phyloP scores from a whole-genome alignment of 768 basidiomycete species.

The Boletus sp. region DNA sequence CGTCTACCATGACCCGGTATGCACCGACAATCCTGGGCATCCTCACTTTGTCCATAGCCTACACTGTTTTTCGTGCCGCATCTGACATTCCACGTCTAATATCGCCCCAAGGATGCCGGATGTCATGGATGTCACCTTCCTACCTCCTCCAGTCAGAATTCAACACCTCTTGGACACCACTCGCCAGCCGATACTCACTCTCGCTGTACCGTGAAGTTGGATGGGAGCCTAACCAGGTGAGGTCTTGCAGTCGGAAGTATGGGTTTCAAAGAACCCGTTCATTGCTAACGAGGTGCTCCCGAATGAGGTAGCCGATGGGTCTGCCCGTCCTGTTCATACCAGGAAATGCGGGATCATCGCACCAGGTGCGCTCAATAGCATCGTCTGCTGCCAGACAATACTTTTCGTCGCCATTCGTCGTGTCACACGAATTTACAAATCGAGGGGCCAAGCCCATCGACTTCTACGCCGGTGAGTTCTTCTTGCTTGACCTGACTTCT shows the following conservation, averaged over 20 bases:
- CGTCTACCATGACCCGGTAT: conserved; percentile 11
- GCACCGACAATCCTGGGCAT: conserved; percentile 23
- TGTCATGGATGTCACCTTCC: conserved; percentile 95
- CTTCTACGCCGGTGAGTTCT: conserved; percentile 74
- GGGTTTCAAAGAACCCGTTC: neutral
- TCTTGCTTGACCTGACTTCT: neutral
- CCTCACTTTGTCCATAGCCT: conserved; percentile 38
- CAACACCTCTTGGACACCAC: conserved; percentile 64
- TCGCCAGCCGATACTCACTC: conserved; percentile 77
- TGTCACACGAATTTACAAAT: conserved; percentile 53
- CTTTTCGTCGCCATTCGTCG: conserved; percentile 56
- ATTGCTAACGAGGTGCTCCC: conserved; percentile 1
- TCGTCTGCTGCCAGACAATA: conserved; percentile 86
- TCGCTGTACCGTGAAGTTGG: conserved; percentile 89
- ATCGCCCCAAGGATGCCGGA: conserved; percentile 90
- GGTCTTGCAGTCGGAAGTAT: conserved; percentile 8
- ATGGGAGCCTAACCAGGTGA: conserved; percentile 70
- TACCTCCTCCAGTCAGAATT: conserved; percentile 75
- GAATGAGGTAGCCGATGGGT: conserved; percentile 40
- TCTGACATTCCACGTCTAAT: conserved; percentile 47
- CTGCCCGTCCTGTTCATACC: conserved; percentile 95
- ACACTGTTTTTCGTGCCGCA: conserved; percentile 43
- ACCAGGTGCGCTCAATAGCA: conserved; percentile 92
- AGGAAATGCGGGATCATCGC: conserved; percentile 94
- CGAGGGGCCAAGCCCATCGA: conserved; percentile 59